These are phyloP conservation scores for Boeremia lycopersici DNA, from an alignment of 2,329 filamentous ascomycete species.

Conservation along the genomic window DNA sequence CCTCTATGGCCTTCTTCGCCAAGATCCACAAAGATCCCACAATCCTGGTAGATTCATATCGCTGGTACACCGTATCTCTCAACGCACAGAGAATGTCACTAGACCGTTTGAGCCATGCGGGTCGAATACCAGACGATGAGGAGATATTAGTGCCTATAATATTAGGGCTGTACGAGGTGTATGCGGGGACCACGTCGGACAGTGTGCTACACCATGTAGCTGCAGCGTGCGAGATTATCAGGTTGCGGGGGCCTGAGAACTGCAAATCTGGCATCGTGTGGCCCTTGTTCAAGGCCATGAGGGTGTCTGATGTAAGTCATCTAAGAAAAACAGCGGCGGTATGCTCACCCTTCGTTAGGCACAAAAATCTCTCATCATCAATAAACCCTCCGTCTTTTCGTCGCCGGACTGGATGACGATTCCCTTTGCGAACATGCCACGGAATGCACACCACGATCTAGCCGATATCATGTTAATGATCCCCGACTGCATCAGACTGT, in stretches of 20 bases:
- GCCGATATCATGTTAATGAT: constrained; percentile 37
- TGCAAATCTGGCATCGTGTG: constrained; percentile 30
- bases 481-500: constrained; percentile 28
- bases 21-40: constrained; percentile 36
- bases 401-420: constrained; percentile 37
- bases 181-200: constrained; percentile 35
- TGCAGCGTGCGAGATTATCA: constrained; percentile 38
- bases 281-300: constrained; percentile 38
- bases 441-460: constrained; percentile 35
- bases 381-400: constrained; percentile 35
- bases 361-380: constrained; percentile 35
- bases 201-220: constrained; percentile 39
- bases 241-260: constrained; percentile 38
- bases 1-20: constrained; percentile 43
- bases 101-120: constrained; percentile 16
- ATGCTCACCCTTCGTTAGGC: constrained; percentile 26
- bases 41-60: constrained; percentile 40
- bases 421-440: constrained; percentile 31
- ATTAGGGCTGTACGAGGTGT: constrained; percentile 38
- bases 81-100: constrained; percentile 33
- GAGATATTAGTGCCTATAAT: constrained; percentile 41
- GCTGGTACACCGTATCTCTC: constrained; percentile 42
- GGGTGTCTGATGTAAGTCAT: constrained; percentile 36
- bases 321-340: not conserved
- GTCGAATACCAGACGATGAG: constrained; percentile 34